Evolutionary conservation across 1,139 yeast genomes (phyloP), one percentile per base, ranked within the genome.

Genomic region (Pichia sp.): DNA sequence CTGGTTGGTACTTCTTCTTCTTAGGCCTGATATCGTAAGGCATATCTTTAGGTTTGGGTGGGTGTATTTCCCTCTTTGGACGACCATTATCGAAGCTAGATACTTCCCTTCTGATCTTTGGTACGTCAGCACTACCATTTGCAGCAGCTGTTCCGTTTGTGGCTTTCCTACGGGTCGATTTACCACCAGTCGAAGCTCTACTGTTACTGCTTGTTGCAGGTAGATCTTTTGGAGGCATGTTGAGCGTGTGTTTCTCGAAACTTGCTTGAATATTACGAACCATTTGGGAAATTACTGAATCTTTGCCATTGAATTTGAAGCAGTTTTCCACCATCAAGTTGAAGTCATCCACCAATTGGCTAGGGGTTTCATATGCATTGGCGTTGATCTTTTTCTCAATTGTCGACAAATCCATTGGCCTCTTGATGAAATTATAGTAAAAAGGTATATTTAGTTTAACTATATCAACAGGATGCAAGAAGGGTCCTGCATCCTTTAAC

Each of bases 21-120:
- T 95, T 82, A 50, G 98, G 99, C 68, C 95, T 82, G 46, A 81
- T 81, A 66, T 90, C 97, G 65, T 90, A 90, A 3, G 96, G 96
- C 69, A 92, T 81, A 69, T 93, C 98, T 68, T 90, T 90, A 16
- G 97, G 88, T 66, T 88, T 87, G 53, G 99, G 99, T 3, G 99
- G 99, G 67, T 92, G 97, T 50, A 93, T 90, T 64, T 90, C 95
- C 62, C 99, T 82, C 72, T 92, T 92, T 47, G 99, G 98, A 62
- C 99, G 80, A 45, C 84, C 85, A 42, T 78, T 80, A 57, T 74
- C 77, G 30, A 56, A 44, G 4, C 58, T 53, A 29, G 54, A 42
- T 5, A 81, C 75, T 52, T 82, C 90, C 56, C 95, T 78, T 66
- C 96, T 78, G 59, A 79, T 79, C 57, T 69, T 75, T 44, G 81